Base-by-base conservation (phyloP, 2,329 filamentous ascomycete genomes). In the Trichoderma afroharzianum region DNA sequence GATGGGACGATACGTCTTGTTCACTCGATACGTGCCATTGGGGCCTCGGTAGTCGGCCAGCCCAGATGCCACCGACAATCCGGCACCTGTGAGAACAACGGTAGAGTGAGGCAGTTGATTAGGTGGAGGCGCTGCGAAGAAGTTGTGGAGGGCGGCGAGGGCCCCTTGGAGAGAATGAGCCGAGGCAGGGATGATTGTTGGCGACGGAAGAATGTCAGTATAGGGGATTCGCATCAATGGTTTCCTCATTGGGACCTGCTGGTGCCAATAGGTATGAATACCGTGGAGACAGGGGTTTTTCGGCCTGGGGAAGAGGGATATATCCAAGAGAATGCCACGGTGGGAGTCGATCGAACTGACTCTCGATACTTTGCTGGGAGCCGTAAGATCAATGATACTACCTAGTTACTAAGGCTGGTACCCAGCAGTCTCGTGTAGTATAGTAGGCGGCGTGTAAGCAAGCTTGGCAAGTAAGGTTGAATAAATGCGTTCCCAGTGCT, bases 51-150 rank as follows among this genome's bases (percentile, higher is more conserved):
- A 99, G 82, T 99, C 96, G 33, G 95, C 92, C 36, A 99, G 87
- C 0, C 96, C 96, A 12, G 94, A 97, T 4, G 95, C 93, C 9
- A 98, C 95, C 1, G 94, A 97, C 64, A 99, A 92, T 3, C 96
- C 96, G 3, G 96, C 96, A 12, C 96, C 96, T 0, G 95, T 91
- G 83, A 85, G 85, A 76, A 86, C 82, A 69, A 85, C 84, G 11
- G 85, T 87, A 30, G 81, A 81, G 43, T 83, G 77, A 24, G 84
- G 83, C 21, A 88, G 82, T 59, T 84, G 82, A 7, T 79, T 78
- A 12, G 88, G 84, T 18, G 88, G 82, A 21, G 88, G 86, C 6
- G 91, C 84, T 64, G 87, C 86, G 73, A 99, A 87, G 83, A 99
- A 98, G 71, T 88, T 85, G 33, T 88, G 84, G 62, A 99, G 87